Conservation (phyloP, 2,329 filamentous ascomycete species). For the Clonostachys solani region DNA sequence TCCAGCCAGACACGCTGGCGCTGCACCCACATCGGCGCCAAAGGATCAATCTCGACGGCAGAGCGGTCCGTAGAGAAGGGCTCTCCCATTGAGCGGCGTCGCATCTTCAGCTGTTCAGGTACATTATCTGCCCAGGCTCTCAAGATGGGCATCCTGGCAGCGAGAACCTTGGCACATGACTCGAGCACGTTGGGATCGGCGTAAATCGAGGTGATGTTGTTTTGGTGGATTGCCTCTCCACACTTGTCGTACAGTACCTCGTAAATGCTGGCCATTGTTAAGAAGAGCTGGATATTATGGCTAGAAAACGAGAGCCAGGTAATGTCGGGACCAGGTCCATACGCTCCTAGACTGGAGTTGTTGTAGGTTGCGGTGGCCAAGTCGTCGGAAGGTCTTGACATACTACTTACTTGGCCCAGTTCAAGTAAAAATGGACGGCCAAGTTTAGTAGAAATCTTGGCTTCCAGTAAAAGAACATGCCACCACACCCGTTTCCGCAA, state of each 20-base stretch:
- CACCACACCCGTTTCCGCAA: slow-evolving; percentile 48
- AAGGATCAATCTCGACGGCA: slow-evolving; percentile 16
- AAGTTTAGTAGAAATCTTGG: slow-evolving; percentile 38
- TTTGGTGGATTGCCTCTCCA: slow-evolving; percentile 1
- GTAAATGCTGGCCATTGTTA: slow-evolving; percentile 14
- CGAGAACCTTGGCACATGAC: slow-evolving; percentile 16
- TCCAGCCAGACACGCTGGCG: slow-evolving; percentile 34
- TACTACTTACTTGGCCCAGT: slow-evolving; percentile 22
- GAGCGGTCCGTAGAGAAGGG: slow-evolving; percentile 32
- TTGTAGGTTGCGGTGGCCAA: slow-evolving; percentile 6
- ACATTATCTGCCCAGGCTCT: slow-evolving; percentile 19
- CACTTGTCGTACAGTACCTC: slow-evolving; percentile 18
- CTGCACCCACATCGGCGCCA: slow-evolving; percentile 35
- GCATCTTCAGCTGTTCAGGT: slow-evolving; percentile 28
- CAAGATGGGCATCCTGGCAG: slow-evolving; percentile 21
- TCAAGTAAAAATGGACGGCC: slow-evolving; percentile 35
- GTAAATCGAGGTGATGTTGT: slow-evolving; percentile 7
- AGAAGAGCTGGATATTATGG: slow-evolving; percentile 7
- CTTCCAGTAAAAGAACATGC: slow-evolving; percentile 43
- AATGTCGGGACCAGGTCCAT: slow-evolving; percentile 4
- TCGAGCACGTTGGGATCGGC: slow-evolving; percentile 13
- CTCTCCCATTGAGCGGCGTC: slow-evolving; percentile 21
- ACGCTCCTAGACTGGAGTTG: slow-evolving; percentile 7
- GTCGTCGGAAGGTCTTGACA: slow-evolving; percentile 22
- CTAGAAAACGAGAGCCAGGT: slow-evolving; percentile 13